These are phyloP conservation scores for Diplodia mutila DNA, from an alignment of 2,329 filamentous ascomycete species.

Conservation along the genomic window DNA sequence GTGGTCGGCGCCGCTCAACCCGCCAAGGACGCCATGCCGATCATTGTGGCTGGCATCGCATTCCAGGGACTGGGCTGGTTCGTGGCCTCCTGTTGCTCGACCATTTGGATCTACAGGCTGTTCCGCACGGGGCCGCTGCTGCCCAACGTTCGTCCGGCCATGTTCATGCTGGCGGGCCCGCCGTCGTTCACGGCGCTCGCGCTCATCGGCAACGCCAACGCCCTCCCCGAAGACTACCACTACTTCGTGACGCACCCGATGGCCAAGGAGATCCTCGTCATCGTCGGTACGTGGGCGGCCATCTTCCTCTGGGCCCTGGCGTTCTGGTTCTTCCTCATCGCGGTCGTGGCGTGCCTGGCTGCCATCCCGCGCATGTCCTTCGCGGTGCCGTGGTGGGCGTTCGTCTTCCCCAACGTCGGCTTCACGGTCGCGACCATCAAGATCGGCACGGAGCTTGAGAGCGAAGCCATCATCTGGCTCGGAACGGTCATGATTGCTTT, in stretches of 20 bases:
- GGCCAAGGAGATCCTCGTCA: conserved; percentile 43
- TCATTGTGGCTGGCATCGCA: conserved; percentile 67
- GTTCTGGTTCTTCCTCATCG: conserved; percentile 59
- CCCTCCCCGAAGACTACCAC: conserved; percentile 51
- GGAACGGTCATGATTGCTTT: conserved; percentile 56
- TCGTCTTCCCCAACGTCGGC: conserved; percentile 51
- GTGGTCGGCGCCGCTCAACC: conserved; percentile 67
- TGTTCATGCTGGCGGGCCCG: conserved; percentile 78
- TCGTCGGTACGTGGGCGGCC: conserved; percentile 53
- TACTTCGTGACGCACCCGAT: conserved; percentile 35
- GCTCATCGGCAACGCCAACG: conserved; percentile 68
- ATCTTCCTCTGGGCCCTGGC: conserved; percentile 68
- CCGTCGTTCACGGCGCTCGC: conserved; percentile 73
- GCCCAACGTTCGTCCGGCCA: conserved; percentile 67
- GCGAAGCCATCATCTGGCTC: conserved; percentile 42
- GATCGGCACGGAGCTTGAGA: conserved; percentile 43
- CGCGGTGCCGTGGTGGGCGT: conserved; percentile 65
- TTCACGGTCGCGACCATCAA: conserved; percentile 49
- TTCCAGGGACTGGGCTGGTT: conserved; percentile 72
- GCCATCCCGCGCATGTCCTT: conserved; percentile 53
- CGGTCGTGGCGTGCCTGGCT: conserved; percentile 41
- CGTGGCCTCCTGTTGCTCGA: conserved; percentile 73
- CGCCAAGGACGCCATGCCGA: conserved; percentile 59
- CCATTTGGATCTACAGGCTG: conserved; percentile 72
- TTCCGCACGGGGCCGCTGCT: conserved; percentile 68